Conservation (phyloP, 169 alveolate genomes). For the Plasmodium inui region DNA sequence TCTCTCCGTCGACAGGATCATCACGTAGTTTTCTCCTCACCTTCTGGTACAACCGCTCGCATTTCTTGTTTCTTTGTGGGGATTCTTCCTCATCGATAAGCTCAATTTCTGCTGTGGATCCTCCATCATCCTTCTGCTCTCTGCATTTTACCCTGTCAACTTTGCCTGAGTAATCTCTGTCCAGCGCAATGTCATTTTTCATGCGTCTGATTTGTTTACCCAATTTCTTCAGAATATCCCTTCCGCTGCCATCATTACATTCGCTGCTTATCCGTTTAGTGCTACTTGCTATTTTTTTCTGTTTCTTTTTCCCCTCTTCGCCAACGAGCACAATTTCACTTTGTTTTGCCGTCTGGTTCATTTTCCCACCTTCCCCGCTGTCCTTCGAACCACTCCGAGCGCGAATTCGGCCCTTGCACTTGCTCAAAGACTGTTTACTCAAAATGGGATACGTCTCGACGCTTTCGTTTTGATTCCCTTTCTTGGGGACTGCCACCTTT, state of each 20-base stretch:
- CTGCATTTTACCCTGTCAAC: neutral
- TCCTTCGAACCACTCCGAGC: neutral
- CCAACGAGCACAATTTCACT: neutral
- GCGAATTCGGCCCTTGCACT: neutral
- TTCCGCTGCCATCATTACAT: neutral
- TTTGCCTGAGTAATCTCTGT: neutral
- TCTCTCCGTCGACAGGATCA: neutral
- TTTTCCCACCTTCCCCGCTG: neutral
- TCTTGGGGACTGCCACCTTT: neutral
- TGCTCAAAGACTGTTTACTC: neutral
- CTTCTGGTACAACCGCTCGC: neutral
- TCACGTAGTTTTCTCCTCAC: constrained; percentile 17
- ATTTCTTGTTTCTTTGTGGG: neutral
- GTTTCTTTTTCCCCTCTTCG: neutral
- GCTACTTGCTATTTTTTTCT: no score
- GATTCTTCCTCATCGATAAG: neutral
- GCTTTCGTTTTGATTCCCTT: neutral
- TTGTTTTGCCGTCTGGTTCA: neutral
- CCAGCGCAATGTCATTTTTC: neutral
- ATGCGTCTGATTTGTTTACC: neutral
- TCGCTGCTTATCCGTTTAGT: neutral
- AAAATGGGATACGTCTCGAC: neutral
- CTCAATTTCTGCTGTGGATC: neutral
- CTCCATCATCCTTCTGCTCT: neutral
- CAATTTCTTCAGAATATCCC: neutral